Evolutionary conservation across 164 flowering plant species (phyloP), one percentile per base, ranked within the genome.

Genomic region (Umbilicus rupestris): DNA sequence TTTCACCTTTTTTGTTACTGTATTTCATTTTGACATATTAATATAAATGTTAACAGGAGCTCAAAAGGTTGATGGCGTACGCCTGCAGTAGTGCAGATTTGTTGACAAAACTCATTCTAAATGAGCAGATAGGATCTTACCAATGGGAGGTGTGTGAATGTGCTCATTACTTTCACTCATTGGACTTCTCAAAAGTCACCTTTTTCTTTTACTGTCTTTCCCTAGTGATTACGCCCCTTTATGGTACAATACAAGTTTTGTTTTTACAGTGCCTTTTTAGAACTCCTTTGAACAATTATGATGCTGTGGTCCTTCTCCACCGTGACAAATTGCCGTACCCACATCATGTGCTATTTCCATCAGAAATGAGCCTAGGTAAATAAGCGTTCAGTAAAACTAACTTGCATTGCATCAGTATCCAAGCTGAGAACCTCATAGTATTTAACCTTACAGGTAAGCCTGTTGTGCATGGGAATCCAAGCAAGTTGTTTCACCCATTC

Each of bases 281-380:
- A 41, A 91, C 97, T 49, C 97, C 96, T 35, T 74, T 94, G 76
- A 88, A 77, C 83, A 89, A 85, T 75, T 94, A 89, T 65, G 92
- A 91, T 80, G 99, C 94, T 3, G 82, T 94, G 57, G 69, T 94
- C 78, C 91, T 94, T 74, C 87, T 94, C 64, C 99, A 94, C 69
- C 71, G 84, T 55, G 87, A 91, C 69, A 83, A 68, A 74, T 71
- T 94, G 69, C 78, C 97, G 66, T 80, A 85, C 59, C 97, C 99
- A n/a, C 81, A 78, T 16, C 88, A 78, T 46, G 86, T 88, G 72
- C 93, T 91, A 71, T 91, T 94, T 77, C 85, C 87, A 39, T 82
- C 93, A 47, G 92, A 89, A 66, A 46, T 88, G 22, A 78, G 75
- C 39, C 80, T 75, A 78, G 99, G 97, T 89, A 69, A 26, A 1